phyloP scores from a whole-genome alignment of 345 rosid genomes.

The Turritis glabra region DNA sequence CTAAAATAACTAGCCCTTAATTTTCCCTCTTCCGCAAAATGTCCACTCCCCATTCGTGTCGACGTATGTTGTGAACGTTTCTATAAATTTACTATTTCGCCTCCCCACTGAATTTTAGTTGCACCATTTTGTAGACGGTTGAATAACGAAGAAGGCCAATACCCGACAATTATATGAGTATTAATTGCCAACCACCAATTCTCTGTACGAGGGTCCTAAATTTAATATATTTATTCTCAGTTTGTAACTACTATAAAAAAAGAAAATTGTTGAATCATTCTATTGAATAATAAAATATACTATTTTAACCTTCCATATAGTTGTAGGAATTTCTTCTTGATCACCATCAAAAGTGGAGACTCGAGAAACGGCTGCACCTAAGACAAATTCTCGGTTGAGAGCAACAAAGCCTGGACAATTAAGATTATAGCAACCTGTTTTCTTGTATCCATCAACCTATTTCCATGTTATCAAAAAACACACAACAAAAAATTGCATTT shows the following conservation, averaged over 20 bases:
- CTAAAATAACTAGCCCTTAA: conserved; percentile 42
- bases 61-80: conserved; percentile 26
- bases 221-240: background rate
- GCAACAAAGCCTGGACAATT: conserved; percentile 31
- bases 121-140: conserved; percentile 34
- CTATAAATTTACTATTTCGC: conserved; percentile 40
- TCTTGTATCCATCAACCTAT: background rate
- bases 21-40: conserved; percentile 42
- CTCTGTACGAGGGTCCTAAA: conserved; percentile 40
- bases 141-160: conserved; percentile 47
- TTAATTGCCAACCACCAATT: conserved; percentile 48
- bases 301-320: conserved; percentile 24
- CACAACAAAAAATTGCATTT: background rate
- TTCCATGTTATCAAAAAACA: background rate
- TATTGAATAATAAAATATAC: background rate
- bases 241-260: too few species aligned
- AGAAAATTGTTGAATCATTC: too few species aligned
- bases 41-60: conserved; percentile 55
- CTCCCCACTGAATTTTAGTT: conserved; percentile 41
- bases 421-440: background rate
- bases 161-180: conserved; percentile 33
- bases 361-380: conserved; percentile 2
- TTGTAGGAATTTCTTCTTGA: conserved; percentile 6
- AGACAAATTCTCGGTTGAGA: background rate
- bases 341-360: conserved; percentile 26